phyloP scores from a whole-genome alignment of 1,284 basidiomycete genomes.

The Chondrostereum purpureum region DNA sequence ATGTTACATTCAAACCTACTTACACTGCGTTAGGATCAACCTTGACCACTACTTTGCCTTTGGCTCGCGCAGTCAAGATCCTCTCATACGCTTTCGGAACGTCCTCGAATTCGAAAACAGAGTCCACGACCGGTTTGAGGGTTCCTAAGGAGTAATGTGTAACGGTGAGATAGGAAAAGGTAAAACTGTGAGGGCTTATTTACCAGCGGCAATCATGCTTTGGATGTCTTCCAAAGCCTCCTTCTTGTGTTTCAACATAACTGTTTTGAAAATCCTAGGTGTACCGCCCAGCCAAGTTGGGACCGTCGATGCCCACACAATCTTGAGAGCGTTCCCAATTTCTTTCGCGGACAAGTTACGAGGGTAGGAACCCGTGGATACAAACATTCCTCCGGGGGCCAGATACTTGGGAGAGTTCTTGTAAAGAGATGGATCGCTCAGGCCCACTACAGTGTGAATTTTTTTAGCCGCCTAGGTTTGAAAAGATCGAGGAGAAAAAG shows the following conservation, averaged over 20 bases:
- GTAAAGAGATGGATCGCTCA: constrained; percentile 30
- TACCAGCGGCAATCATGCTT: constrained; percentile 38
- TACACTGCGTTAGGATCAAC: constrained; percentile 26
- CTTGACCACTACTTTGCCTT: constrained; percentile 58
- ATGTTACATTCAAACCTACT: too few relatives aligned
- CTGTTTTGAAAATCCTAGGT: constrained; percentile 31
- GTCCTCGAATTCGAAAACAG: constrained; percentile 51
- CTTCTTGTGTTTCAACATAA: constrained; percentile 25
- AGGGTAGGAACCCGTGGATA: constrained; percentile 36
- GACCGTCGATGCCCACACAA: constrained; percentile 19
- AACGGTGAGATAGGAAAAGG: too few relatives aligned
- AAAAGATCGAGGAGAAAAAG: background rate
- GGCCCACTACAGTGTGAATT: constrained; percentile 17
- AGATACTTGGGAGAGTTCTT: constrained; percentile 36
- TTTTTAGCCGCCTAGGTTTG: background rate
- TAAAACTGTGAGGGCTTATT: constrained; percentile 9
- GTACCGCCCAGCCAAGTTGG: constrained; percentile 45
- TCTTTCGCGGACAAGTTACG: constrained; percentile 18
- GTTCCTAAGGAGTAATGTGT: constrained; percentile 32
- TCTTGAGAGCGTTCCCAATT: constrained; percentile 24
- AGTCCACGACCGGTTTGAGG: constrained; percentile 56
- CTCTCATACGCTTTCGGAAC: constrained; percentile 53
- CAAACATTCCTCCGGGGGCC: constrained; percentile 37
- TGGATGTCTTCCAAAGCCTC: constrained; percentile 29
- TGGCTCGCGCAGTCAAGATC: constrained; percentile 47